phyloP scores from a whole-genome alignment of 768 basidiomycete genomes.

The Thelephora ganbajun region DNA sequence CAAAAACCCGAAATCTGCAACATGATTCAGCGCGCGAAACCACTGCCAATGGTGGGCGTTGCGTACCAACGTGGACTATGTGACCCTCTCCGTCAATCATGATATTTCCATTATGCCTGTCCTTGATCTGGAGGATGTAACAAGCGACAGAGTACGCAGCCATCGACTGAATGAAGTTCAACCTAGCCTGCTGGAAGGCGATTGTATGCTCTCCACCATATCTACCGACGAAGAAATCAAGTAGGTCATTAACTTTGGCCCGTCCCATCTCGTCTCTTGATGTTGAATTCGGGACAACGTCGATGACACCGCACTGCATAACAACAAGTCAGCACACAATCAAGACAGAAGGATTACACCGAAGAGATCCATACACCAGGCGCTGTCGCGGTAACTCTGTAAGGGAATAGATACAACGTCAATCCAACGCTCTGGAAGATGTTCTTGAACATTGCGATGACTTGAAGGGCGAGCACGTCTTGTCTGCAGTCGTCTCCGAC shows the following conservation, averaged over 20 bases:
- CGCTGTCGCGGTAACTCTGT: conserved; percentile 92
- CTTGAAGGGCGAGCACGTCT: conserved; percentile 91
- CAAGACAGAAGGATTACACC: not conserved
- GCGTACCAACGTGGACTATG: conserved; percentile 86
- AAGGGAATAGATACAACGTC: conserved; percentile 86
- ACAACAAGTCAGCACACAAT: conserved; percentile 2
- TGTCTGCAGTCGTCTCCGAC: conserved; percentile 99
- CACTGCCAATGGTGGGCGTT: not conserved
- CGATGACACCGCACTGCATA: conserved; percentile 87
- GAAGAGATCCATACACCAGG: conserved; percentile 57
- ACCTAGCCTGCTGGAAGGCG: conserved; percentile 81
- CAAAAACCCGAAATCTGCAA: conserved; percentile 84
- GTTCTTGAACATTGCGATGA: conserved; percentile 99
- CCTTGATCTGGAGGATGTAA: conserved; percentile 97
- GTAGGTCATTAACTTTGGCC: conserved; percentile 91
- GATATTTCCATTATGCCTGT: conserved; percentile 97
- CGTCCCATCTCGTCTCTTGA: conserved; percentile 99
- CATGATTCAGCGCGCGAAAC: not conserved
- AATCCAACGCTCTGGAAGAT: conserved; percentile 84
- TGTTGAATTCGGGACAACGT: conserved; percentile 94
- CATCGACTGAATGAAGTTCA: conserved; percentile 98
- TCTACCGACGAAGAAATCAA: conserved; percentile 86
- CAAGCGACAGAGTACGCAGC: conserved; percentile 97
- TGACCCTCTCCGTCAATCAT: conserved; percentile 99
- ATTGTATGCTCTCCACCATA: conserved; percentile 86